Evolutionary conservation across 106 monocot species (phyloP), one percentile per base, ranked within the genome.

Genomic region (Hemerocallis citrina): DNA sequence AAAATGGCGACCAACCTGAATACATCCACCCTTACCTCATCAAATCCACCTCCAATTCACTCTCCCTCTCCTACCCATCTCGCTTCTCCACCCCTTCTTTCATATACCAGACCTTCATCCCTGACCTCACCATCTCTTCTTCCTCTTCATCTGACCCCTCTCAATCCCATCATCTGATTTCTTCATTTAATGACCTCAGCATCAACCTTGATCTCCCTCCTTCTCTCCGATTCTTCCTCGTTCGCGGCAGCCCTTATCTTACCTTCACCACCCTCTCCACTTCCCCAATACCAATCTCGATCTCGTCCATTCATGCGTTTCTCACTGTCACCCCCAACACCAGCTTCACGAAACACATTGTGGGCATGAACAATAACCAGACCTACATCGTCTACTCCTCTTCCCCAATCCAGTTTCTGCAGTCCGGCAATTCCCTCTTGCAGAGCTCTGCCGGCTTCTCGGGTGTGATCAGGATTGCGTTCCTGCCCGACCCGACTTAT

Each of bases 21-120:
- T 95, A 90, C 74, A 95, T 95, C 71, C 90, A 95, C 59, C 90
- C 95, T 0, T 90, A 95, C 69, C 83, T 86, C 76, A 60, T 95
- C 80, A 83, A 84, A 64, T 79, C 86, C 72, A 5, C 75, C 66
- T 16, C 48, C 56, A 34, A 69, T 28, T 80, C 95, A 57, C 60
- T 95, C 44, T 69, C 77, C 62, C 21, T 82, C 42, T 77, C 63
- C 40, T 74, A 60, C 61, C 82, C 82, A 0, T 55, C 77, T 9
- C 77, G 82, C 11, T 63, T 63, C 17, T 52, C 63, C 25, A 55
- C 71, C 20, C 32, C 71, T 0, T 4, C 46, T 35, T 95, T 81
- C 81, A 84, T 95, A 51, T 87, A 84, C 83, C 95, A 96, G 52
- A 79, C 81, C 76, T 91, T 87, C 81, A 64, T 63, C 70, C 68